Base-by-base conservation (phyloP, 108 stramenopile species). In the Nitzschia sp. region DNA sequence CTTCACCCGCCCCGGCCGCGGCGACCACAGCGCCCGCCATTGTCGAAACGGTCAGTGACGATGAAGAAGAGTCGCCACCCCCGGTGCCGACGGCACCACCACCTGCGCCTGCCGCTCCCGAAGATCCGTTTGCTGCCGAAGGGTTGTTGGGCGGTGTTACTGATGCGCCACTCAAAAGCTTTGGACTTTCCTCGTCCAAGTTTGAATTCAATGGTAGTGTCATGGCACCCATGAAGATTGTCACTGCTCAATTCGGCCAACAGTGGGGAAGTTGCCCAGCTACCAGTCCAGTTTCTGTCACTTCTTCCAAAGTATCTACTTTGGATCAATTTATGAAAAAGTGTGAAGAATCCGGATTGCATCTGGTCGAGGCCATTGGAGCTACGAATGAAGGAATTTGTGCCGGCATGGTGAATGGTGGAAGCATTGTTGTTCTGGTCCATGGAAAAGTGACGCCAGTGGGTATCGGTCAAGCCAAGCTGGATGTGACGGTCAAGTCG, bases 241-340 rank as follows among this genome's bases (percentile, higher is more conserved):
- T 76, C 32, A 98, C 97, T 0, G 80, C 88, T 21, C 93, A 95
- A 65, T 98, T 98, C 54, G 97, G 97, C 53, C 73, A 83, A 57
- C 71, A 84, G 36, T 98, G 97, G 97, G 93, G 96, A 3, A 58
- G 57, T 35, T 87, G 86, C 55, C 65, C 86, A 19, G 81, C 78
- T 8, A 83, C 81, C 45, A 79, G 81, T 57, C 85, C 91, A 23
- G 50, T 75, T 5, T 77, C 78, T 36, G 34, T 88, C 6, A 60
- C 65, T 26, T 80, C 85, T 1, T 67, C 80, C 28, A 74, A 78
- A 44, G 33, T 68, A 23, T 36, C 68, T 4, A 70, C 83, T 13
- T 63, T 96, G 21, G 68, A 84, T 34, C 64, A 74, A 29, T 89
- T 80, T 41, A 86, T 94, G 86, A 76, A 63, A 2, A 36, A 78